Conservation (phyloP, 495 filamentous ascomycete genomes). For the Glarea lozoyensis region DNA sequence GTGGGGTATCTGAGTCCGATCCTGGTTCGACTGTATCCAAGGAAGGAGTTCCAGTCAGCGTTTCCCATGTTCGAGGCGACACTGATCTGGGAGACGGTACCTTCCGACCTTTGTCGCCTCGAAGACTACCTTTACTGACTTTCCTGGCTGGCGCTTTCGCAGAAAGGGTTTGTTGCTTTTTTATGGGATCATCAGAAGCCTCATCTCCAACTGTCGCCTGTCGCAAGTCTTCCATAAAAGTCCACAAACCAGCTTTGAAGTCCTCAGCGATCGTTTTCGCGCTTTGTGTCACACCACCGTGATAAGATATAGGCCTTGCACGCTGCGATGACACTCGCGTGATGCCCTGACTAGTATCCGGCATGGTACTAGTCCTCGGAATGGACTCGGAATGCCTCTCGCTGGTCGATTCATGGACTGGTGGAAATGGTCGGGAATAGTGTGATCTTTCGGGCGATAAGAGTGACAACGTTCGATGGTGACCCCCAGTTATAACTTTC, state of each 20-base stretch:
- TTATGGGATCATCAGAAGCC: conserved; percentile 50
- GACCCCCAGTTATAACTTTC: conserved; percentile 43
- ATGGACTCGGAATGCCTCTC: conserved; percentile 1
- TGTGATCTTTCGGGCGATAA: conserved; percentile 55
- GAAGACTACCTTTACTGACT: conserved; percentile 28
- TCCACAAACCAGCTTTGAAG: conserved; percentile 86
- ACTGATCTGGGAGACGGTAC: conserved; percentile 26
- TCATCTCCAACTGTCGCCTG: conserved; percentile 96
- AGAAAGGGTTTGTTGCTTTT: conserved; percentile 30
- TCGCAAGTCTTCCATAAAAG: conserved; percentile 88
- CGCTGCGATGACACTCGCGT: conserved; percentile 8
- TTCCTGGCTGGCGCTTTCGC: conserved; percentile 23
- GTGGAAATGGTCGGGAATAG: conserved; percentile 29
- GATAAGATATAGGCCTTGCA: conserved; percentile 17
- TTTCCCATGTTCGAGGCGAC: conserved; percentile 20
- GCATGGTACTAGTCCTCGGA: conserved; percentile 12
- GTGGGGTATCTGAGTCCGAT: neutral
- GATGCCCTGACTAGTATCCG: conserved; percentile 20
- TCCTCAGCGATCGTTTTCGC: conserved; percentile 84
- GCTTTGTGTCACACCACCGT: conserved; percentile 17
- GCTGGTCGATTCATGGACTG: conserved; percentile 13
- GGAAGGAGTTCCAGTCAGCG: conserved; percentile 26
- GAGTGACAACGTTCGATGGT: conserved; percentile 74
- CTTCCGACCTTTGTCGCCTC: conserved; percentile 26
- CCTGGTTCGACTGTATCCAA: conserved; percentile 23